Conservation (phyloP, 495 filamentous ascomycete species). For the Penicillium cataractarum region DNA sequence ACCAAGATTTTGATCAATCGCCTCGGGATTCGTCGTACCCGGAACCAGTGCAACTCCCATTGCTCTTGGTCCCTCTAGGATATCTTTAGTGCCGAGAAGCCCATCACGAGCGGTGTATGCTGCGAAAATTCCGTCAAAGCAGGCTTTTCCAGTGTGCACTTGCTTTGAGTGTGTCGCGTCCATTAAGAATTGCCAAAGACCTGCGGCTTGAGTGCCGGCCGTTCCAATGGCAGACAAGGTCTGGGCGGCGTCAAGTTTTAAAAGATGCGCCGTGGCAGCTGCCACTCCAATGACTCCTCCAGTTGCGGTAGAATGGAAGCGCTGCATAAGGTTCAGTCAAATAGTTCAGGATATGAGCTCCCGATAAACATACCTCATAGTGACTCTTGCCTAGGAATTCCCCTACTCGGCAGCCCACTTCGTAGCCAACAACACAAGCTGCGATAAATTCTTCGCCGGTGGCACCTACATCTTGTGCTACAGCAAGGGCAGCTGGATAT, state of each 20-base stretch:
- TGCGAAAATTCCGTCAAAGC: constrained; percentile 42
- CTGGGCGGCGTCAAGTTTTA: constrained; percentile 27
- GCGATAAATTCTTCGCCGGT: constrained; percentile 39
- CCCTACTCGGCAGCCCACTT: constrained; percentile 39
- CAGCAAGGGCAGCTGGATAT: constrained; percentile 39
- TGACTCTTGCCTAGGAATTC: constrained; percentile 40
- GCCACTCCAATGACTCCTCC: constrained; percentile 39
- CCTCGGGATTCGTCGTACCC: constrained; percentile 28
- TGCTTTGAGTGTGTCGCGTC: constrained; percentile 44
- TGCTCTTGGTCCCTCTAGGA: constrained; percentile 39
- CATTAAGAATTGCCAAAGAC: constrained; percentile 42
- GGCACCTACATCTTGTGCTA: constrained; percentile 36
- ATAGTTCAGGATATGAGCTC: too few species aligned
- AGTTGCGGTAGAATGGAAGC: constrained; percentile 41
- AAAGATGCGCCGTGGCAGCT: constrained; percentile 32
- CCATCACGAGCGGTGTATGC: constrained; percentile 35
- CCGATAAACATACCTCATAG: constrained; percentile 31
- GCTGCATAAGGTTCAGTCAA: constrained; percentile 19
- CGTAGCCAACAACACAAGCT: constrained; percentile 43
- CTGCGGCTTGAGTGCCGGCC: constrained; percentile 42
- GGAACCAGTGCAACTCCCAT: constrained; percentile 38
- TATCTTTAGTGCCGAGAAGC: constrained; percentile 37
- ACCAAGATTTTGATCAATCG: constrained; percentile 35
- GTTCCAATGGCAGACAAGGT: constrained; percentile 39
- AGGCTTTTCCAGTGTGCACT: constrained; percentile 42